Evolutionary conservation across 2,329 filamentous ascomycete species (phyloP), one percentile per base, ranked within the genome.

Genomic region (Fusarium albosuccineum): DNA sequence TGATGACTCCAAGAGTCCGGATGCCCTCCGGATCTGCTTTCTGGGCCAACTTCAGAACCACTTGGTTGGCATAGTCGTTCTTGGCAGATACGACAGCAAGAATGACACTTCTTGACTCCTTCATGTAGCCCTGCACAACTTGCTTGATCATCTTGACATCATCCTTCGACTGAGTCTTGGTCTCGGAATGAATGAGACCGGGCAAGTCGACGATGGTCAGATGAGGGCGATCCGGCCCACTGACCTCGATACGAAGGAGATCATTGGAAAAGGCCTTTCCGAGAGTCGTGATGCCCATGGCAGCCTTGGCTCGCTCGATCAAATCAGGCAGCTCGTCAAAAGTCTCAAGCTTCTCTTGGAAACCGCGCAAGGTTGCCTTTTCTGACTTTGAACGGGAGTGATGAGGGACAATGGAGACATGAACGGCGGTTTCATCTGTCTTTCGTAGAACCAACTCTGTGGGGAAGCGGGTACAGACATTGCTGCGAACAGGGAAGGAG

Each of bases 181-280:
- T 84, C 40, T 80, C 78, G 0, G 80, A 79, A 33, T 84, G 80
- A 42, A 89, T 85, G 9, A 89, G 75, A 0, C 87, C 87, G 0
- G 87, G 87, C 3, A 89, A 77, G 69, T 90, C 87, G 3, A 90
- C 86, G 39, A 89, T 81, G 0, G 87, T 90, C 8, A 90, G 76
- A 30, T 87, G 83, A 6, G 82, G 82, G n/a, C 79, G 79, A 5
- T 80, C 73, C 0, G 85, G 83, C 0, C 85, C 83, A 3, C 74
- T 78, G 11, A 87, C 77, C 66, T 86, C 83, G 26, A 88, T 77
- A 0, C 80, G 80, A 4, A 87, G 80, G 1, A 83, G 72, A 60
- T 87, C 83, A 14, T 78, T 79, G 3, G 78, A 80, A 62, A 87
- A 86, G 0, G 74, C 77, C 14, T 76, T 79, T 1, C 60, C 70